Conservation (phyloP, 345 rosid species). For the Citrus sp. region DNA sequence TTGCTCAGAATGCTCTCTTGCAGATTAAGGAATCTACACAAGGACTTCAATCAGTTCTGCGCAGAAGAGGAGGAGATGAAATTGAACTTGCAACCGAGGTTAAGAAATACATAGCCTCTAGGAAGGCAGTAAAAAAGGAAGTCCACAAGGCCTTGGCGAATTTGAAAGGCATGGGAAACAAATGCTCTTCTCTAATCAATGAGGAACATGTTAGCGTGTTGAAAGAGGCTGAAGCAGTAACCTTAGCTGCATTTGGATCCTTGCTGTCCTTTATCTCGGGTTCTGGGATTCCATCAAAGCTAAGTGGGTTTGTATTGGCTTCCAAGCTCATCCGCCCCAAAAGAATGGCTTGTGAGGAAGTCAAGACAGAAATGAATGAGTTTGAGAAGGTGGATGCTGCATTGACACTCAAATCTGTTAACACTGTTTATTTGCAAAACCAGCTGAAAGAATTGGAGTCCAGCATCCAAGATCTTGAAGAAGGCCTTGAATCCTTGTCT, state of each 20-base stretch:
- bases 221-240: conserved; percentile 30
- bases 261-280: conserved; percentile 39
- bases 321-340: conserved; percentile 34
- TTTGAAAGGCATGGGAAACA: conserved; percentile 24
- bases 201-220: conserved; percentile 18
- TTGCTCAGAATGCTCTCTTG: conserved; percentile 27
- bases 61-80: conserved; percentile 27
- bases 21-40: conserved; percentile 25
- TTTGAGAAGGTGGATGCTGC: conserved; percentile 27
- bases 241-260: conserved; percentile 30
- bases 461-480: conserved; percentile 50
- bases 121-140: conserved; percentile 40
- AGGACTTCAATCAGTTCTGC: conserved; percentile 30
- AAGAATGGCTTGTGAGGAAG: conserved; percentile 18
- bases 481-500: conserved; percentile 34
- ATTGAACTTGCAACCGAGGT: conserved; percentile 15
- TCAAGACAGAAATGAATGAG: conserved; percentile 24
- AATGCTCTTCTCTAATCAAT: neutral
- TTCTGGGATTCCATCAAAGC: conserved; percentile 21
- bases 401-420: conserved; percentile 16
- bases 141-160: conserved; percentile 32
- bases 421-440: conserved; percentile 15
- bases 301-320: conserved; percentile 31
- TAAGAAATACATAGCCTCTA: conserved; percentile 36
- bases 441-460: conserved; percentile 29